These are phyloP conservation scores for Sporormia fimetaria DNA, from an alignment of 495 filamentous ascomycete genomes.

Conservation along the genomic window DNA sequence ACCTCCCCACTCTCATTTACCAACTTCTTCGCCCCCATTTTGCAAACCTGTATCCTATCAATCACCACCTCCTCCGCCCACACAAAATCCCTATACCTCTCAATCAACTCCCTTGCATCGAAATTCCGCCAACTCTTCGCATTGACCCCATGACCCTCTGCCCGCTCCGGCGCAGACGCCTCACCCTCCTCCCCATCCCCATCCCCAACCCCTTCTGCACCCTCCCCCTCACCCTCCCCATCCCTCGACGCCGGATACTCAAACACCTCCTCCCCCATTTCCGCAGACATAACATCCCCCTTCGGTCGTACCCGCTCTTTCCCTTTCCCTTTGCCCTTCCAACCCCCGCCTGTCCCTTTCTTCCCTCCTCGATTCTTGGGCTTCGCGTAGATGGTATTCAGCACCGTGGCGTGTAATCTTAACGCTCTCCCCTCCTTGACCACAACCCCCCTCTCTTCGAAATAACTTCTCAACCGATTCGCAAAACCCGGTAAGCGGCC, in stretches of 20 bases:
- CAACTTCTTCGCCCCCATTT: conserved; percentile 36
- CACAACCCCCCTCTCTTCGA: conserved; percentile 53
- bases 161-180: conserved; percentile 3
- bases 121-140: conserved; percentile 27
- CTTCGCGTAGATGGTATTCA: conserved; percentile 77
- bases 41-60: conserved; percentile 32
- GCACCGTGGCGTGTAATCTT: conserved; percentile 70
- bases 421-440: conserved; percentile 51
- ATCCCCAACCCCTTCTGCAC: not conserved
- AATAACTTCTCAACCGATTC: conserved; percentile 45
- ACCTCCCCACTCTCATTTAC: conserved; percentile 25
- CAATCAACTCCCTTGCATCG: conserved; percentile 31
- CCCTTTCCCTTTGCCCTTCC: not conserved
- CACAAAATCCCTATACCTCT: conserved; percentile 27
- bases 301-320: too few species aligned
- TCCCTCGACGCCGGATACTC: too few species aligned
- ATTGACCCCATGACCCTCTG: conserved; percentile 24
- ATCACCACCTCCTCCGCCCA: conserved; percentile 31
- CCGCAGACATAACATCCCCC: too few species aligned
- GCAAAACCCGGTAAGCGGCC: conserved; percentile 52
- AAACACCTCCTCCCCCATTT: too few species aligned
- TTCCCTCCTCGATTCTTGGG: conserved; percentile 26
- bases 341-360: conserved; percentile 11
- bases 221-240: too few species aligned
- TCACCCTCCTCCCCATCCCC: not conserved